phyloP scores from a whole-genome alignment of 768 basidiomycete species.

The Hebeloma cylindrosporum region DNA sequence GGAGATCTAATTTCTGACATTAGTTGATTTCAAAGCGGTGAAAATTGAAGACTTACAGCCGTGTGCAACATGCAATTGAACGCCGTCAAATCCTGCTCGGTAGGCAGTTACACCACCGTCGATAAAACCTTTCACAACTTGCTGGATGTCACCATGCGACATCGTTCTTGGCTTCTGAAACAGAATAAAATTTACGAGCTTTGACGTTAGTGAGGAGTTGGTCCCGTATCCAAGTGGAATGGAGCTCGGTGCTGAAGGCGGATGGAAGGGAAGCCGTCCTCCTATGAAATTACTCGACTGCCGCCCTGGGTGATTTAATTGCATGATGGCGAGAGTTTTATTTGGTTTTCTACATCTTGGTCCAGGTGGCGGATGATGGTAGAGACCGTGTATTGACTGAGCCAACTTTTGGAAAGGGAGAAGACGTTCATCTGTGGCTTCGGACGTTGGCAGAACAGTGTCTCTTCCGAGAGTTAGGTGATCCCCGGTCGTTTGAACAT shows the following conservation, averaged over 20 bases:
- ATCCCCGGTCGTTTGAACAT: conserved; percentile 62
- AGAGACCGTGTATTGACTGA: conserved; percentile 44
- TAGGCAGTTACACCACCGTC: conserved; percentile 64
- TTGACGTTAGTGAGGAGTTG: conserved; percentile 30
- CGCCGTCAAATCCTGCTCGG: conserved; percentile 78
- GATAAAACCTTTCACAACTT: conserved; percentile 62
- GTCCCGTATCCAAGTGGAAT: conserved; percentile 41
- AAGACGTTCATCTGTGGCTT: conserved; percentile 34
- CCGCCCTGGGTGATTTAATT: conserved; percentile 80
- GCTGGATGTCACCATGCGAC: conserved; percentile 57
- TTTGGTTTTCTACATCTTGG: conserved; percentile 3
- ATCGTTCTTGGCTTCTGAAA: conserved; percentile 68
- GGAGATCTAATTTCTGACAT: conserved; percentile 52
- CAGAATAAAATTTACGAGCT: conserved; percentile 42
- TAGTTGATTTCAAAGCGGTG: background rate
- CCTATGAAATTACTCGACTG: conserved; percentile 77
- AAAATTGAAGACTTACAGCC: conserved; percentile 59
- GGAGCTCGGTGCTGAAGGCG: conserved; percentile 73
- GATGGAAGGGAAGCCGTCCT: conserved; percentile 57
- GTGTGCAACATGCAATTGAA: conserved; percentile 84
- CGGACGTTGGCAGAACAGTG: conserved; percentile 49
- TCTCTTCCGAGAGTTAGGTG: conserved; percentile 78
- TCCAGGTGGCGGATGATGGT: background rate
- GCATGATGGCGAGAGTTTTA: conserved; percentile 65
- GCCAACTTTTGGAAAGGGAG: conserved; percentile 53